Conservation (phyloP, 1,139 yeast genomes). For the Geotrichum restrictum region DNA sequence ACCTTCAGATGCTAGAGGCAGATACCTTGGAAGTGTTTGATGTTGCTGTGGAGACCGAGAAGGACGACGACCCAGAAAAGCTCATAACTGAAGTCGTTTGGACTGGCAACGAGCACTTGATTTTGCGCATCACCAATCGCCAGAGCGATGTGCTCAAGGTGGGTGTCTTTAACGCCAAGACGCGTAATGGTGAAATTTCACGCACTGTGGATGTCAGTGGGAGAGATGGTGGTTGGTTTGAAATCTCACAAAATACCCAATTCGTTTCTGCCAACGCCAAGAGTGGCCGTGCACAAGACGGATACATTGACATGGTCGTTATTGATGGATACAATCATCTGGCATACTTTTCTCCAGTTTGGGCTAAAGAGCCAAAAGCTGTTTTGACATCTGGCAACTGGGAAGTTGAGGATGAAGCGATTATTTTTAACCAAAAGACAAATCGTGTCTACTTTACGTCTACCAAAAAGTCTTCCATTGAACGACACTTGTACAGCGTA, state of each 20-base stretch:
- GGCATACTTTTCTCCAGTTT: constrained; percentile 56
- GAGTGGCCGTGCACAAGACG: constrained; percentile 43
- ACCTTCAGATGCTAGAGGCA: constrained; percentile 48
- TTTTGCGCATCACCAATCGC: constrained; percentile 69
- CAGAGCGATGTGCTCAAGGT: constrained; percentile 60
- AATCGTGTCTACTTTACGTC: constrained; percentile 60
- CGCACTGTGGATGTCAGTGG: constrained; percentile 50
- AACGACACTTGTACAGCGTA: constrained; percentile 55
- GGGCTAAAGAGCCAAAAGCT: constrained; percentile 44
- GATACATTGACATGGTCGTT: constrained; percentile 74
- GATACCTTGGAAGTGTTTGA: constrained; percentile 32
- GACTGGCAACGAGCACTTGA: constrained; percentile 53
- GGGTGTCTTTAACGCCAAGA: constrained; percentile 48
- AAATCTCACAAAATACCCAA: constrained; percentile 68
- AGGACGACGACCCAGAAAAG: constrained; percentile 42
- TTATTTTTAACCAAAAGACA: constrained; percentile 52
- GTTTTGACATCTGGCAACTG: constrained; percentile 60
- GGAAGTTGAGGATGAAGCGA: constrained; percentile 62
- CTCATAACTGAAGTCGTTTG: constrained; percentile 69
- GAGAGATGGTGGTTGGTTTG: constrained; percentile 67
- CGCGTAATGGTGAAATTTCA: constrained; percentile 40
- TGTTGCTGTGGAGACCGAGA: constrained; percentile 31
- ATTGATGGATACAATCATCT: constrained; percentile 63
- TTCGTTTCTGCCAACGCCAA: constrained; percentile 59
- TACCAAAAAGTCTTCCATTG: constrained; percentile 53